Evolutionary conservation across 768 basidiomycete genomes (phyloP).

Genomic region (Lepiota subincarnata): DNA sequence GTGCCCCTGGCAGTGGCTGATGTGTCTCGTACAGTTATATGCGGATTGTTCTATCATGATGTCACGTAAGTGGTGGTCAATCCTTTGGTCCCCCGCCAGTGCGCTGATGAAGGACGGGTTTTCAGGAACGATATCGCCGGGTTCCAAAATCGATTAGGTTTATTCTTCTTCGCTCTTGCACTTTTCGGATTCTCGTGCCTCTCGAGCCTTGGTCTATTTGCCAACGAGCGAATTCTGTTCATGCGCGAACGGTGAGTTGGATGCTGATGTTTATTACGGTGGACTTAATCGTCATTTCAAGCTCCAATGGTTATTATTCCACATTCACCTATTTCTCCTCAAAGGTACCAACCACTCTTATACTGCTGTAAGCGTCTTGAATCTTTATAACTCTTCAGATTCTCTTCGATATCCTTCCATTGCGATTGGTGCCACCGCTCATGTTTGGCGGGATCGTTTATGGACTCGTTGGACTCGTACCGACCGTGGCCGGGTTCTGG

Average conservation of each 20-base stretch:
- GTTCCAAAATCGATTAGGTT: slow-evolving; percentile 92
- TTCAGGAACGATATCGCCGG: slow-evolving; percentile 87
- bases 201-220: slow-evolving; percentile 89
- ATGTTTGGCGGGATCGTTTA: slow-evolving; percentile 96
- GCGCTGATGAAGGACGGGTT: not conserved
- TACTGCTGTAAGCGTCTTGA: not conserved
- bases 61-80: slow-evolving; percentile 55
- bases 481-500: slow-evolving; percentile 89
- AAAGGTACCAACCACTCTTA: slow-evolving; percentile 46
- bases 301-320: slow-evolving; percentile 96
- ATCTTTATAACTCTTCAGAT: slow-evolving; percentile 45
- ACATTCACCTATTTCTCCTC: slow-evolving; percentile 96
- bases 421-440: slow-evolving; percentile 91
- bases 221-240: slow-evolving; percentile 93
- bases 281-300: slow-evolving; percentile 24
- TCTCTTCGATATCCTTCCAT: slow-evolving; percentile 92
- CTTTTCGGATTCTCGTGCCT: slow-evolving; percentile 96
- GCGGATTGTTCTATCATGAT: slow-evolving; percentile 90
- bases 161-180: slow-evolving; percentile 97
- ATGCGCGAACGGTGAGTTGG: slow-evolving; percentile 87
- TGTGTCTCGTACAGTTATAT: slow-evolving; percentile 56
- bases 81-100: not conserved
- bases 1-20: slow-evolving; percentile 8
- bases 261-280: not conserved
- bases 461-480: slow-evolving; percentile 90